A percentile compares a stretch with the other conserved stretches of the same genome.
Evolutionary conservation across 2,329 filamentous ascomycete species (phyloP).

Genomic region (Botrytis aclada): DNA sequence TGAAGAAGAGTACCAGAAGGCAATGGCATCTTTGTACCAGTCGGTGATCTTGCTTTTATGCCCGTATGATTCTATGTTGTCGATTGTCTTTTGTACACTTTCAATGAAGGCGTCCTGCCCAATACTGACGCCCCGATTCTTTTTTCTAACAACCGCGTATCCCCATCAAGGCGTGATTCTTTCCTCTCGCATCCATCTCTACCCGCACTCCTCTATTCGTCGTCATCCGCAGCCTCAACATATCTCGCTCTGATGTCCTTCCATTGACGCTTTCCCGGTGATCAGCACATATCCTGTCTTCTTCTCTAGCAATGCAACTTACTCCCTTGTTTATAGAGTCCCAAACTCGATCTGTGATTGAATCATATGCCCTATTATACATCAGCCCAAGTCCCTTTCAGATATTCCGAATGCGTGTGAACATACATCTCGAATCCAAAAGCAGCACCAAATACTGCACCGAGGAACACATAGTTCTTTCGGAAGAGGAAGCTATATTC

Average conservation of each 20-base stretch:
- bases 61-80: constrained; percentile 26
- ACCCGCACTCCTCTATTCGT: constrained; percentile 42
- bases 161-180: background rate
- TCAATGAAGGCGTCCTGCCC: constrained; percentile 18
- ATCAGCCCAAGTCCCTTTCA: constrained; percentile 14
- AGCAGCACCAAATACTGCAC: constrained; percentile 77
- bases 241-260: constrained; percentile 97
- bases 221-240: constrained; percentile 67
- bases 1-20: background rate
- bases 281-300: constrained; percentile 36
- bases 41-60: constrained; percentile 15
- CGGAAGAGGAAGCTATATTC: constrained; percentile 71
- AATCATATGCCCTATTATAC: constrained; percentile 71
- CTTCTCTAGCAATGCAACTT: constrained; percentile 46
- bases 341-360: constrained; percentile 80
- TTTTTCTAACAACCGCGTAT: background rate
- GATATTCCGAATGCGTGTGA: constrained; percentile 2
- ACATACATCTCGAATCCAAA: constrained; percentile 94
- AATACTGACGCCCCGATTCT: constrained; percentile 12
- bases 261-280: constrained; percentile 82
- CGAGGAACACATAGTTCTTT: constrained; percentile 84
- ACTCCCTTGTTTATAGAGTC: constrained; percentile 88
- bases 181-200: background rate
- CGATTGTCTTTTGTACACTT: constrained; percentile 35
- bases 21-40: background rate